Evolutionary conservation across 495 filamentous ascomycete genomes (phyloP), one percentile per base, ranked within the genome.

Genomic region (Penicillium odoratum): DNA sequence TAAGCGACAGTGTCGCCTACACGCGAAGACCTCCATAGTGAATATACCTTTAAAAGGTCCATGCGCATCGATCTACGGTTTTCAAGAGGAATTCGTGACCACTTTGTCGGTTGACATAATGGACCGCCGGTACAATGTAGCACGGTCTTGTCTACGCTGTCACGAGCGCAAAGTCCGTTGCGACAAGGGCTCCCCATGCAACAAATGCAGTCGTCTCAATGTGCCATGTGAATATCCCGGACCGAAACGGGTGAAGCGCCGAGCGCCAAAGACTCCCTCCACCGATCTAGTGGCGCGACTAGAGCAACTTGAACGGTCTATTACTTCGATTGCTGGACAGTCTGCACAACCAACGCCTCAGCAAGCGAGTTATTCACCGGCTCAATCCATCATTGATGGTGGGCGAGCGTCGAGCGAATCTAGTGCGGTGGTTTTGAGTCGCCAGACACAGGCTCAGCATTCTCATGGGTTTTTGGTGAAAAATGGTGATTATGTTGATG

Each of bases 121-220:
- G 21, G 48, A 10, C 46, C 62, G 65, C 10, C 62, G 65, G 4
- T 68, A 68, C 55, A 65, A 68, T 43, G 65, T 68, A 30, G 62
- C 65, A 49, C 68, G 72, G 13, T 74, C 73, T 18, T 75, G 73
- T 57, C 48, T 75, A 33, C 64, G 66, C 33, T 75, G 73, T 55
- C 69, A 73, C 55, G 66, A 68, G 53, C 66, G 72, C 44, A 75
- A 75, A 48, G 63, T 77, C 56, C 61, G 65, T 16, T 77, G 74
- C 53, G 69, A 75, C 60, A 74, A 66, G 43, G 45, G 42, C 13
- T 34, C 51, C 5, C 73, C 73, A 21, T 77, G 72, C 49, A 59
- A 34, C 33, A 62, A 60, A 57, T 77, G 74, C 45, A 29, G 54
- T 1, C 61, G 64, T 3, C 47, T 58, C 3, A 64, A 64, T 9